Evolutionary conservation across 2,329 filamentous ascomycete genomes (phyloP).

Genomic region (Penicillium sp.): DNA sequence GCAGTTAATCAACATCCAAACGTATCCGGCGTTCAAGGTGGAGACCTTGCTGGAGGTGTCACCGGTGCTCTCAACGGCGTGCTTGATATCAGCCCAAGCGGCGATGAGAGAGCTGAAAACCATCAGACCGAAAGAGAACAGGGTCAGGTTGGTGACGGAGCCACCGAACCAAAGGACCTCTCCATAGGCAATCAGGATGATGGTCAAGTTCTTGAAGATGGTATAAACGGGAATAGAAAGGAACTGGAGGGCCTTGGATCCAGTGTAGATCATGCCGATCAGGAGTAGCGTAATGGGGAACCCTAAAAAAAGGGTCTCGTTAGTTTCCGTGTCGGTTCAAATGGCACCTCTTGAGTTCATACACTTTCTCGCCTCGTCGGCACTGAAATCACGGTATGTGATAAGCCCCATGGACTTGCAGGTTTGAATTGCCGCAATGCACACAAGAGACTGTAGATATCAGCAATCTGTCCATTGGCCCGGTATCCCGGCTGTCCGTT

Average conservation of each 20-base stretch:
- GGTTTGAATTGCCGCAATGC: constrained; percentile 77
- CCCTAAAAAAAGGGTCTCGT: constrained; percentile 57
- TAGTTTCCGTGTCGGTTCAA: background rate
- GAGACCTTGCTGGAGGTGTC: constrained; percentile 76
- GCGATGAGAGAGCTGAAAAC: constrained; percentile 92
- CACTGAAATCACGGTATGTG: constrained; percentile 79
- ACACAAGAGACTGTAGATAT: constrained; percentile 73
- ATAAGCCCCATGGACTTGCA: constrained; percentile 84
- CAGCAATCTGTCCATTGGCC: constrained; percentile 4
- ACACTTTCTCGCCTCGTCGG: constrained; percentile 92
- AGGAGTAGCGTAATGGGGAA: constrained; percentile 94
- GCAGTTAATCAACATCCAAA: constrained; percentile 98
- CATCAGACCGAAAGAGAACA: constrained; percentile 96
- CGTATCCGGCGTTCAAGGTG: constrained; percentile 89
- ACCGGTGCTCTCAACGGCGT: constrained; percentile 68
- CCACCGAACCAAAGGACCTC: constrained; percentile 98
- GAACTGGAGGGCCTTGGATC: constrained; percentile 92
- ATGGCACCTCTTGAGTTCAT: constrained; percentile 37
- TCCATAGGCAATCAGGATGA: constrained; percentile 96
- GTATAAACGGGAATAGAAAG: constrained; percentile 98
- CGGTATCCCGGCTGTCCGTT: too few species aligned
- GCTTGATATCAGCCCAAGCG: constrained; percentile 95
- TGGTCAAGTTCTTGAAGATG: constrained; percentile 99
- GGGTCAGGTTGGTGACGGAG: constrained; percentile 79
- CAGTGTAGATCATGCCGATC: constrained; percentile 98